Base-by-base conservation (phyloP, 805 yeast genomes). In the Zygoascus bituminiphila region DNA sequence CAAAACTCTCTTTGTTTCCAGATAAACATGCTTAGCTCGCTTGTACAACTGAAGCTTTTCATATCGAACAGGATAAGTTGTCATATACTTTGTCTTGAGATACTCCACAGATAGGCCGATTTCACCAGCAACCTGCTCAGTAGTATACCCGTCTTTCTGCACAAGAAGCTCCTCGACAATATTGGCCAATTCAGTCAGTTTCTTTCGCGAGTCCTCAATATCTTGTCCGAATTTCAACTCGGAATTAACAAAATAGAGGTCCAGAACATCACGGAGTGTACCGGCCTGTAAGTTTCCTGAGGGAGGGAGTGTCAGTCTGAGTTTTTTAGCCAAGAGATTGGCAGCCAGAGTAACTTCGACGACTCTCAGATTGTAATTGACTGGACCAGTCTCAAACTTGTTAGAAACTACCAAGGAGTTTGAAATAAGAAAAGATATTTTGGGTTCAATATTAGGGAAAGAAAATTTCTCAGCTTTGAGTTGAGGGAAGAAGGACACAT, bases 311-410 rank as follows among this genome's bases (percentile, higher is more conserved):
- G 56, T 54, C 44, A 79, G 62, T 10, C 71, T 73, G 43, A 73
- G 70, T 52, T 68, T 68, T 31, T 67, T 59, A 8, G 83, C 85
- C 51, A 82, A 62, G 10, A 78, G 63, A 42, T 75, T 77, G 0
- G 86, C 79, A 3, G 85, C 84, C n/a, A 81, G 66, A 1, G 82
- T 78, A 37, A 79, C 82, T 59, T 82, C 88, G 12, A 81, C 87
- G 1, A 81, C 88, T 40, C 89, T 72, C 56, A 83, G 68, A 58
- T 82, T 82, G 63, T 82, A 82, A 62, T 80, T 79, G 6, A 72
- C 65, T 0, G 88, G 86, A 1, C 82, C 88, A 1, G 88, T 79
- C 60, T 79, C 84, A 48, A 74, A 76, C 59, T 82, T 83, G 64
- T 80, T 79, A 15, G 87, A 76, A 20, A 72, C 73, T 19, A 77